Evolutionary conservation across 2,329 filamentous ascomycete genomes (phyloP), one percentile per base, ranked within the genome.

Genomic region (Venturia carpophila): DNA sequence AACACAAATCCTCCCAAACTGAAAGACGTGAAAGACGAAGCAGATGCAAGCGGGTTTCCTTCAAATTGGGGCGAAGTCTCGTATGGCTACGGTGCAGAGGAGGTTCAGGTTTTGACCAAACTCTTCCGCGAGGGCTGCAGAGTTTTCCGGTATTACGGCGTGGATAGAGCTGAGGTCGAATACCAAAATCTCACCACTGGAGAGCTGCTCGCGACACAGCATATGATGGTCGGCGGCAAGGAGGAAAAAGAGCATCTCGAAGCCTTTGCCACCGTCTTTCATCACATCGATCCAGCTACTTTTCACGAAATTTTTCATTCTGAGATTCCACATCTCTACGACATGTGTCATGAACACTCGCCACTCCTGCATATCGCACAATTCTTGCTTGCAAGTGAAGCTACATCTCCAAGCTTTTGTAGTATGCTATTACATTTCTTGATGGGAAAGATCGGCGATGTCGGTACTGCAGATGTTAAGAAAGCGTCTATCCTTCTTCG

Each of bases 291-390:
- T 73, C 94, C 94, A 1, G 94, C 95, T 13, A 97, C 93, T 0
- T 99, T 99, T 74, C 92, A 99, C 71, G 94, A 99, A 78, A 92
- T 99, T 49, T 99, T 99, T 75, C 91, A 96, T 73, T 91, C 92
- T 67, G 94, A 97, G 78, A 97, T 99, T 67, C 93, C 93, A 45
- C 91, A 91, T 75, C 85, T 99, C 45, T 97, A 99, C 75, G 89
- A 96, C 68, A 93, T 97, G 83, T 97, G 96, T 78, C 96, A 97
- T 74, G 91, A 97, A 74, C 94, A 99, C 75, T 92, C 92, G 1
- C 90, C 91, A 34, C 82, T 99, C 47, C 82, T 99, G 63, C 94
- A 99, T 75, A 90, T 99, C 65, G 93, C 94, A 7, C 94, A 99
- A 73, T 99, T 97, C 76, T 94, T 99, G 77, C 84, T 99, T 63